phyloP scores from a whole-genome alignment of 2,329 filamentous ascomycete species.

The Zalaria sp. region DNA sequence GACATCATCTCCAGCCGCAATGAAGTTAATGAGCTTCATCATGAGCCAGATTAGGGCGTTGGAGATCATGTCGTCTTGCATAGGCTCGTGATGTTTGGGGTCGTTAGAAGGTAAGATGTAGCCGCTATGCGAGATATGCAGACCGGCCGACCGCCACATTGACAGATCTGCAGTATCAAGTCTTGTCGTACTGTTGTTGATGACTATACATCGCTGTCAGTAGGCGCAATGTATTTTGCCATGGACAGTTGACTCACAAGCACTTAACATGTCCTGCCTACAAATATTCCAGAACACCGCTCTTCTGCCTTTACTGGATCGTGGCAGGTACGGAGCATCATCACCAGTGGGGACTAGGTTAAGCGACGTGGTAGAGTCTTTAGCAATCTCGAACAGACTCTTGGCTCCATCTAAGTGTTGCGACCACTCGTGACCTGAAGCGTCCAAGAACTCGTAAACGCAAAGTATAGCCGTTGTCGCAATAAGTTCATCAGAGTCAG shows the following conservation, averaged over 20 bases:
- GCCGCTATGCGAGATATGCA: conserved; percentile 41
- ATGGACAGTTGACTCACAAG: conserved; percentile 30
- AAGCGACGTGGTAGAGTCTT: conserved; percentile 22
- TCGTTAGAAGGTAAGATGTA: conserved; percentile 34
- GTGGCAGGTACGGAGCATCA: neutral
- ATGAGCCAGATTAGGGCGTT: conserved; percentile 54
- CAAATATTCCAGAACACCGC: conserved; percentile 57
- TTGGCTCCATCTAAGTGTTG: conserved; percentile 53
- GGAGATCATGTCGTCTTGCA: conserved; percentile 49
- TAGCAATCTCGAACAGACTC: conserved; percentile 42
- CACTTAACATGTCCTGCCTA: conserved; percentile 49
- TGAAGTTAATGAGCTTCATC: conserved; percentile 52
- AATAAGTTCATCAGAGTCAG: conserved; percentile 44
- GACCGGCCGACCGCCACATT: conserved; percentile 50
- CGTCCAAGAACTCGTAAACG: conserved; percentile 54
- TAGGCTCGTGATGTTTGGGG: conserved; percentile 31
- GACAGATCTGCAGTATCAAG: conserved; percentile 47
- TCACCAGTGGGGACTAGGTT: neutral
- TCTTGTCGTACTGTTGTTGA: conserved; percentile 46
- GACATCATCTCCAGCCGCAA: conserved; percentile 41
- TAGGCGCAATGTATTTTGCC: neutral
- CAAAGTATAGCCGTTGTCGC: conserved; percentile 53
- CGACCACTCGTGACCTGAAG: conserved; percentile 47
- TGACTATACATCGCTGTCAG: conserved; percentile 21
- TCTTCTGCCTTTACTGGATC: conserved; percentile 35